Percentiles rank a stretch among this genome's conserved stretches.
phyloP scores from a whole-genome alignment of 352 stramenopile genomes.

The Phytophthora citricola region DNA sequence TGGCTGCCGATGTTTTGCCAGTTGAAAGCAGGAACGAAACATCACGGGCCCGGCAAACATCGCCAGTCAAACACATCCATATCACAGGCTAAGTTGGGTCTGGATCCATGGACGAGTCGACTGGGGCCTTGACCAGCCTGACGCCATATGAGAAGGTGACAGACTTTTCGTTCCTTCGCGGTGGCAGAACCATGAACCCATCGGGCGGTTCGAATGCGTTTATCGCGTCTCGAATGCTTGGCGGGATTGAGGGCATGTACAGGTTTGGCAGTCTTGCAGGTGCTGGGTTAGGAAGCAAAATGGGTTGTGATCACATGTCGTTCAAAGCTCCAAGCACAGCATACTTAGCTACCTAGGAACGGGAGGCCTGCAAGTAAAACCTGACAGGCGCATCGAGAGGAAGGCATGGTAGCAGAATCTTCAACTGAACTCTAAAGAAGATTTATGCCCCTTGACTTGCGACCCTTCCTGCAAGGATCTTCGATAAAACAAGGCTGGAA shows the following conservation, averaged over 20 bases:
- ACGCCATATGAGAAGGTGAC: conserved; percentile 9
- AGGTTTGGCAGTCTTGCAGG: neutral
- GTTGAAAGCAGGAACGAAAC: conserved; percentile 8
- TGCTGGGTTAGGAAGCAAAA: neutral
- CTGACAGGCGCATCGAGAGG: neutral
- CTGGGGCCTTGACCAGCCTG: conserved; percentile 4
- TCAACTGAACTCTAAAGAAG: neutral
- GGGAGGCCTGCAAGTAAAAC: no score
- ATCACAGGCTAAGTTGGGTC: conserved; percentile 4
- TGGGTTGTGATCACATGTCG: neutral
- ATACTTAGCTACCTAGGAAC: no score
- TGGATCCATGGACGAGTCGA: neutral
- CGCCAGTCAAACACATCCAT: conserved; percentile 15
- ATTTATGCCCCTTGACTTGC: neutral
- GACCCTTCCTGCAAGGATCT: neutral
- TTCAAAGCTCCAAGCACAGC: no score
- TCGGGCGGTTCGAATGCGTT: conserved; percentile 14
- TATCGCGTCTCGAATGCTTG: conserved; percentile 7
- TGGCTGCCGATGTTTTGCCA: conserved; percentile 8
- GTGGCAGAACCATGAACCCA: conserved; percentile 7
- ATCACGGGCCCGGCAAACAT: neutral
- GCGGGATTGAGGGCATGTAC: neutral
- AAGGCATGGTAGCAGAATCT: neutral
- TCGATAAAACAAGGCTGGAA: neutral
- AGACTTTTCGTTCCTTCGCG: conserved; percentile 10